A percentile compares a stretch with the other conserved stretches of the same genome.
phyloP scores from a whole-genome alignment of 2,329 filamentous ascomycete genomes.

The Colletotrichum lindemuthianum region DNA sequence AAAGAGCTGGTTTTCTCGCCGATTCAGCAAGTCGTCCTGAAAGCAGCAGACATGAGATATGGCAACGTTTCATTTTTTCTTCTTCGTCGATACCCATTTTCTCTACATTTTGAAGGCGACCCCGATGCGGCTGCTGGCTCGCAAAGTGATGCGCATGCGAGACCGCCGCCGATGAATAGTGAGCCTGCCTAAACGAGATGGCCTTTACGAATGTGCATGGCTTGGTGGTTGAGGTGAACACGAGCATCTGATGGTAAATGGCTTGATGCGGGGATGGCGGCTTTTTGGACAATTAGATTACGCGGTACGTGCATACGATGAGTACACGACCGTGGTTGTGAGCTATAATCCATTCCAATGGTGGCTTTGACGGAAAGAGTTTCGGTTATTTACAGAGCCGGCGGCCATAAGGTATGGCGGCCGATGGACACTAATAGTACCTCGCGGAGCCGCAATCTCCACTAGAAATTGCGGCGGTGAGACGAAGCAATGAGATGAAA shows the following conservation, averaged over 20 bases:
- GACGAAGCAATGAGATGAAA: not conserved
- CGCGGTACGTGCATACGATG: slow-evolving; percentile 37
- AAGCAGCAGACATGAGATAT: slow-evolving; percentile 15
- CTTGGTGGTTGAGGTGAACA: not conserved
- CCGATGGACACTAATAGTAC: slow-evolving; percentile 1
- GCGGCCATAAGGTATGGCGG: not conserved
- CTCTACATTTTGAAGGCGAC: slow-evolving; percentile 15
- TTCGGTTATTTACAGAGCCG: not conserved
- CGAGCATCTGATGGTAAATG: not conserved
- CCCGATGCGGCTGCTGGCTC: slow-evolving; percentile 3
- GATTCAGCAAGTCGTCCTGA: slow-evolving; percentile 73
- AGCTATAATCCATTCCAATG: not conserved
- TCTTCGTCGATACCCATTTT: slow-evolving; percentile 39
- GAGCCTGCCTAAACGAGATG: not conserved
- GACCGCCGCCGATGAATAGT: not conserved
- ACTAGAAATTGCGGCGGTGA: not conserved
- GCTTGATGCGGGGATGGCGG: not conserved
- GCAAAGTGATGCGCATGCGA: slow-evolving; percentile 4
- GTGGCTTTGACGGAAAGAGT: not conserved
- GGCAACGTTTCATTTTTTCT: slow-evolving; percentile 9
- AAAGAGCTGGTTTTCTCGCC: slow-evolving; percentile 88
- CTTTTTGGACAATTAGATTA: slow-evolving; percentile 31
- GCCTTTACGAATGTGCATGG: not conserved
- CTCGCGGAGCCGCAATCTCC: not conserved
- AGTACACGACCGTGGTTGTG: slow-evolving; percentile 26